These are phyloP conservation scores for Coemansia sp. DNA, from an alignment of 192 early-diverging fungal genomes.

Conservation along the genomic window DNA sequence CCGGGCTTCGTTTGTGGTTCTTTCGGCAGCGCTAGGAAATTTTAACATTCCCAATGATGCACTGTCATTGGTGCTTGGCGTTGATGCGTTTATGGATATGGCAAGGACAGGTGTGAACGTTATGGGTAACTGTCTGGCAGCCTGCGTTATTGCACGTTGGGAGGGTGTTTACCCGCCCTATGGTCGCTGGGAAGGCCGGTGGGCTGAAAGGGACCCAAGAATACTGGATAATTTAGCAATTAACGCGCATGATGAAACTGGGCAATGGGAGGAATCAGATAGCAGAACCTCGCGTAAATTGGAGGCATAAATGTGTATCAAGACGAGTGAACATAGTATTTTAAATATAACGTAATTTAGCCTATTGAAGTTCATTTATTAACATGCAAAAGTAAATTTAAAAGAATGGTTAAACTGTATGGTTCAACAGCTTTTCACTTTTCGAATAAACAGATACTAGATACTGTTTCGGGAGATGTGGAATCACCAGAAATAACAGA, in stretches of 20 bases:
- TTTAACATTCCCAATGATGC: not conserved
- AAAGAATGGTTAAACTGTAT: not conserved
- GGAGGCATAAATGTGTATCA: not conserved
- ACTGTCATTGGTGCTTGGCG: not conserved
- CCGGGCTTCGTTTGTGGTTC: not conserved
- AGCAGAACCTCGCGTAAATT: not conserved
- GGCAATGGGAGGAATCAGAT: not conserved
- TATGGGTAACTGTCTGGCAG: not conserved
- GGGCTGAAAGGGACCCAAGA: not conserved
- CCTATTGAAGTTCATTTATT: not conserved
- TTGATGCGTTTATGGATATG: slow-evolving; percentile 1
- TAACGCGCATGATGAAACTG: not conserved
- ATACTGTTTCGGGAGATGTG: too few relatives aligned
- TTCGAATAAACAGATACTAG: too few relatives aligned
- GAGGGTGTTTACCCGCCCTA: not conserved
- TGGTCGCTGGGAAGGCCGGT: not conserved
- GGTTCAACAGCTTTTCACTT: not conserved
- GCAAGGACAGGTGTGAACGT: not conserved
- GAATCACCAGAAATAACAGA: too few relatives aligned
- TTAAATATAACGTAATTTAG: not conserved
- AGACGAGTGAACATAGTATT: not conserved
- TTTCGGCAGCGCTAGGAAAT: not conserved
- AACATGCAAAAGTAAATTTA: not conserved
- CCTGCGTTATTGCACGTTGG: not conserved
- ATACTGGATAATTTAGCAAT: not conserved